Conservation (phyloP, 768 basidiomycete species). For the Amanita muscaria region DNA sequence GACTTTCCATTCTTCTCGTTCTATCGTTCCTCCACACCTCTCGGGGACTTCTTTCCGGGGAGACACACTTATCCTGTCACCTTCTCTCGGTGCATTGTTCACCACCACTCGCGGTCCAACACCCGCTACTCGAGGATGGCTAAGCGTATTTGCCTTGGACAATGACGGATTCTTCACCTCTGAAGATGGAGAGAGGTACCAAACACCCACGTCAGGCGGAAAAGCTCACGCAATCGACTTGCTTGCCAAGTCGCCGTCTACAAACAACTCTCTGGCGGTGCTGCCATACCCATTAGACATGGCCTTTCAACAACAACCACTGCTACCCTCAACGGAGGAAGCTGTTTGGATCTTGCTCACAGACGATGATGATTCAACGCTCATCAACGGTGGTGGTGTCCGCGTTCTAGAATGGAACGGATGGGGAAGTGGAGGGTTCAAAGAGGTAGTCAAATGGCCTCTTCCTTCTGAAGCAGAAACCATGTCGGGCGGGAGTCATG, state of each 20-base stretch:
- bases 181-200: constrained; percentile 24
- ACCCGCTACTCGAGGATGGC: constrained; percentile 30
- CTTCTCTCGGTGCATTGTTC: constrained; percentile 33
- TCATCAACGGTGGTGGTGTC: constrained; percentile 27
- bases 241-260: constrained; percentile 18
- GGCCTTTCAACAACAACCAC: background rate
- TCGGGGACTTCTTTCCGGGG: constrained; percentile 27
- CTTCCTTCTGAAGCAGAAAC: constrained; percentile 8
- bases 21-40: constrained; percentile 21
- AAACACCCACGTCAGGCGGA: constrained; percentile 41
- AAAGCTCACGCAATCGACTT: constrained; percentile 46
- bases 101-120: constrained; percentile 39
- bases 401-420: constrained; percentile 44
- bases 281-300: background rate
- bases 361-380: constrained; percentile 34
- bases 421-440: constrained; percentile 30
- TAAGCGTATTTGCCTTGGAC: constrained; percentile 34
- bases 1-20: constrained; percentile 23
- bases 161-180: constrained; percentile 26
- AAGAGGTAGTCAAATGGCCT: constrained; percentile 36
- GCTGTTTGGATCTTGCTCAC: constrained; percentile 42
- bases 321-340: constrained; percentile 11
- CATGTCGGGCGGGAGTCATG: constrained; percentile 42
- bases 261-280: too few species aligned
- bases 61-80: constrained; percentile 37